These are phyloP conservation scores for Panus rudis DNA, from an alignment of 768 basidiomycete species.

Conservation along the genomic window DNA sequence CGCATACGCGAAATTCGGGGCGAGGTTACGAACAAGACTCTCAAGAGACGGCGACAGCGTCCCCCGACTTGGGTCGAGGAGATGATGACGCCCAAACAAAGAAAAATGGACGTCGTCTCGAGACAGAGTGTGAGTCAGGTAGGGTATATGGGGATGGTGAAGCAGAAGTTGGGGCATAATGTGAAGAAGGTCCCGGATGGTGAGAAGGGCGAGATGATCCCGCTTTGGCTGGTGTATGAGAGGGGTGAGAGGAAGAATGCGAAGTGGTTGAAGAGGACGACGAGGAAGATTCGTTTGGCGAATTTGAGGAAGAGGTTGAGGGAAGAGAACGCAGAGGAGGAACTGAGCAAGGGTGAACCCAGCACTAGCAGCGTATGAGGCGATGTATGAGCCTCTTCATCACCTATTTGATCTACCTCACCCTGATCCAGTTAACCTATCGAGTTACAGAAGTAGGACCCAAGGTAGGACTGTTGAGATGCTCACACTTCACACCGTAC, in stretches of 20 bases:
- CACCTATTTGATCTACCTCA: too few species aligned
- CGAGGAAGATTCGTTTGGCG: slow-evolving; percentile 23
- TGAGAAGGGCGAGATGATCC: slow-evolving; percentile 28
- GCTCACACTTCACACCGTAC: too few species aligned
- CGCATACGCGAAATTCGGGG: slow-evolving; percentile 55
- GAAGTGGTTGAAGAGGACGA: slow-evolving; percentile 21
- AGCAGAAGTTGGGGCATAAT: slow-evolving; percentile 47
- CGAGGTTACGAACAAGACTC: slow-evolving; percentile 44
- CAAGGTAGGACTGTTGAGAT: too few species aligned
- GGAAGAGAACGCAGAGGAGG: background rate
- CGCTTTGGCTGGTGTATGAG: slow-evolving; percentile 29
- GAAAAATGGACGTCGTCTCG: slow-evolving; percentile 42
- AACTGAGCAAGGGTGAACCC: too few species aligned
- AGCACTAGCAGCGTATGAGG: too few species aligned
- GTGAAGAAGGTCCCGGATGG: slow-evolving; percentile 27
- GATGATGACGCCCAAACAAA: slow-evolving; percentile 43
- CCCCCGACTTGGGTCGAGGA: slow-evolving; percentile 58
- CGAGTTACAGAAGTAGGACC: too few species aligned
- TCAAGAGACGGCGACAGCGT: slow-evolving; percentile 41
- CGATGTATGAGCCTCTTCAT: too few species aligned
- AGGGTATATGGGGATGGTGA: slow-evolving; percentile 66
- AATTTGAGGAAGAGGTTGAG: slow-evolving; percentile 17
- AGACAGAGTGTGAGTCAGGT: slow-evolving; percentile 50
- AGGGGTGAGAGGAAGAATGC: slow-evolving; percentile 22
- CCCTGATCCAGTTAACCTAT: too few species aligned